These are phyloP conservation scores for Nematocida minor DNA, from an alignment of 371 early-diverging fungal species.

Conservation along the genomic window DNA sequence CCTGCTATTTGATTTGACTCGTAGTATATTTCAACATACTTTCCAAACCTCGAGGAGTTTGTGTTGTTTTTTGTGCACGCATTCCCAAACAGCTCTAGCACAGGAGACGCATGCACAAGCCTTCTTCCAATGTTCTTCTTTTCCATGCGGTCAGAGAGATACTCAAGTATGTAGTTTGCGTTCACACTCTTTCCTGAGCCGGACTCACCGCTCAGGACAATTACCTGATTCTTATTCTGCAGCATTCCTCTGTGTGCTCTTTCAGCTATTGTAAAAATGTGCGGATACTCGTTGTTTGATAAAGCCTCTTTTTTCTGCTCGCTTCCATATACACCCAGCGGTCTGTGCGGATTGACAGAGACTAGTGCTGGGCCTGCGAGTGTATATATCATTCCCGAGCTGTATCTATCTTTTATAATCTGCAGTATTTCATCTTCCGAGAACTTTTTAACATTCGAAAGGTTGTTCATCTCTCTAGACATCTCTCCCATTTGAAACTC, in stretches of 20 bases:
- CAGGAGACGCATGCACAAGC: constrained; percentile 43
- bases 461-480: background rate
- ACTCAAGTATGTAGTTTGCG: constrained; percentile 60
- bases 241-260: constrained; percentile 25
- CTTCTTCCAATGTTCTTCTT: background rate
- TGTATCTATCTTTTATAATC: constrained; percentile 54
- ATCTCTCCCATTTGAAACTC: background rate
- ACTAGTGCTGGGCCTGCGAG: constrained; percentile 55
- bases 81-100: constrained; percentile 74
- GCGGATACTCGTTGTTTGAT: constrained; percentile 44
- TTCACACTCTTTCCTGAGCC: constrained; percentile 65
- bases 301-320: background rate
- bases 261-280: constrained; percentile 57
- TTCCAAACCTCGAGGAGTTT: constrained; percentile 73
- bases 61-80: constrained; percentile 69
- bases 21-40: constrained; percentile 77
- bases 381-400: constrained; percentile 55
- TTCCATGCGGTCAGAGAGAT: constrained; percentile 36
- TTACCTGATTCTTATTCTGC: constrained; percentile 48
- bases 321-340: constrained; percentile 13
- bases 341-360: constrained; percentile 63
- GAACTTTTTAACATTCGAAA: constrained; percentile 28
- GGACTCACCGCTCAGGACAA: constrained; percentile 64
- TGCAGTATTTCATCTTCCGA: constrained; percentile 49
- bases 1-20: constrained; percentile 76